Base-by-base conservation (phyloP, 2,329 filamentous ascomycete species). In the Scedosporium aurantiacum region DNA sequence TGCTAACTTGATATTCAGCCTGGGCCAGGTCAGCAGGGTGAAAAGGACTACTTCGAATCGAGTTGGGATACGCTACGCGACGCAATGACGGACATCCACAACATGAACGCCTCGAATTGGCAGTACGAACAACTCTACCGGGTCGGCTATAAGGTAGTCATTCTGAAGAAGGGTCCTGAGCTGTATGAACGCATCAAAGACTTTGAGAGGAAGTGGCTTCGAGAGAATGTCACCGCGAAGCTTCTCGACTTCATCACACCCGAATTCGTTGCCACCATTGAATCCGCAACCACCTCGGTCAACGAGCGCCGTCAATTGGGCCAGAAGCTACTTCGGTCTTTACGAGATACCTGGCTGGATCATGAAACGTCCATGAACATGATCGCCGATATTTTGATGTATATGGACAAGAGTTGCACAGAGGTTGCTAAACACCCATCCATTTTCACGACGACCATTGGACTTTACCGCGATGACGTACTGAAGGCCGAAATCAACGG, bases 61-160 rank as follows among this genome's bases (percentile, higher is more conserved):
- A 89, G 86, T 67, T 99, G 94, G 94, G 78, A 79, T 14, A 84
- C 85, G 54, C 83, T 99, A 6, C 80, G 86, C 55, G 82, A 85
- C 57, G 91, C 93, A 3, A 83, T 99, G 60, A 80, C 79, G 62
- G 90, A 96, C 70, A 97, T 99, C 58, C 92, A 97, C 75, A 89
- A 86, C 62, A 92, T 95, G 72, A 94, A 96, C 71, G 91, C 91
- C 63, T 95, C 91, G 8, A 81, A 82, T 16, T 83, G 99, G 2
- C 96, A 92, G 1, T 99, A 97, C 76, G 94, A 99, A 73, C 89
- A 96, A 69, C 83, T 99, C 0, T 99, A 99, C 75, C 88, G 94
- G 62, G 89, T 89, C 61, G 90, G 91, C 4, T 99, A 99, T 75
- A 93, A 94, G 72, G 90, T 97, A 21, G 93, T 97, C 1, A 77